Conservation (phyloP, 257 asterid species). For the Salvia rosmarinus region DNA sequence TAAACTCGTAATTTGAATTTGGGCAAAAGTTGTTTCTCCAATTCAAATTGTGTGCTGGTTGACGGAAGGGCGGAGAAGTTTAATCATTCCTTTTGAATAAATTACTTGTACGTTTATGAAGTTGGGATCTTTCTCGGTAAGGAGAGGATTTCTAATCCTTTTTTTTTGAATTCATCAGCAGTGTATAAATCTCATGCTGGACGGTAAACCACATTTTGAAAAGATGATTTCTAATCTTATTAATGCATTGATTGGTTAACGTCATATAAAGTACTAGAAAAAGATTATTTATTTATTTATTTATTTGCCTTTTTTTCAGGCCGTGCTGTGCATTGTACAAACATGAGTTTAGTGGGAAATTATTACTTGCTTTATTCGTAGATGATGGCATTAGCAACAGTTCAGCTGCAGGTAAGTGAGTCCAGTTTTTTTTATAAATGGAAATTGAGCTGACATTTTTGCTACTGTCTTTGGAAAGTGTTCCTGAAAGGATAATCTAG, state of each 20-base stretch:
- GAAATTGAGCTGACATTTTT: conserved; percentile 13
- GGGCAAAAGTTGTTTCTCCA: conserved; percentile 8
- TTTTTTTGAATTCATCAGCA: too few relatives aligned
- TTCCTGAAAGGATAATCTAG: neutral
- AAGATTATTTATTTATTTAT: neutral
- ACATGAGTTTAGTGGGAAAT: conserved; percentile 40
- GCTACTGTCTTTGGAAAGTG: neutral
- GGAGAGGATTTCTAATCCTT: conserved; percentile 27
- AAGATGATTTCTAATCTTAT: neutral
- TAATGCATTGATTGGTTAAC: conserved; percentile 9
- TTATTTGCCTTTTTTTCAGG: conserved; percentile 21
- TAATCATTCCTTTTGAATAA: conserved; percentile 10
- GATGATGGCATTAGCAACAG: conserved; percentile 60
- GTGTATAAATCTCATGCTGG: too few relatives aligned
- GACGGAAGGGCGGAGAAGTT: conserved; percentile 4
- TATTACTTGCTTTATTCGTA: conserved; percentile 39
- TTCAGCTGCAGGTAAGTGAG: conserved; percentile 55
- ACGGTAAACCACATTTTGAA: too few relatives aligned
- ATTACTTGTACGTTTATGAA: conserved; percentile 1
- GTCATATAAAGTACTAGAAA: neutral
- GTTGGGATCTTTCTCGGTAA: neutral
- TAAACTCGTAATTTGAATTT: conserved; percentile 19
- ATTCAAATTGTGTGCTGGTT: conserved; percentile 13
- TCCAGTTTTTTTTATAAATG: conserved; percentile 18
- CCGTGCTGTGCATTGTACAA: conserved; percentile 4